These are phyloP conservation scores for Pleurotus sapidus DNA, from an alignment of 768 basidiomycete species.

Conservation along the genomic window DNA sequence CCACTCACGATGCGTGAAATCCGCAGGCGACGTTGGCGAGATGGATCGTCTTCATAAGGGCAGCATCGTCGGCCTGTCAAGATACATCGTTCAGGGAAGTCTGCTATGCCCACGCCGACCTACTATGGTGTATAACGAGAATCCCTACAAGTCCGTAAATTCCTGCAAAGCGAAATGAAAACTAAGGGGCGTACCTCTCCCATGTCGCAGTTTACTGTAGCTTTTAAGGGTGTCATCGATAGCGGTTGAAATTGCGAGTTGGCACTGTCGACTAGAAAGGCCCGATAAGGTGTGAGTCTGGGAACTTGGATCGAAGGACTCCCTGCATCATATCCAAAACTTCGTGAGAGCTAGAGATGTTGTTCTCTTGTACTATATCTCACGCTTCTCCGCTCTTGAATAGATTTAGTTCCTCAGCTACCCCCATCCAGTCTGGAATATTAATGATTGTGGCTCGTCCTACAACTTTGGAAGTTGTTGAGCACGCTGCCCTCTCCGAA, in stretches of 20 bases:
- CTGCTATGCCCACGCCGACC: background rate
- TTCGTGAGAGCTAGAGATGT: too few relatives aligned
- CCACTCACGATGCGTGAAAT: constrained; percentile 57
- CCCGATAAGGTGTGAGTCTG: too few relatives aligned
- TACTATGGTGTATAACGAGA: constrained; percentile 47
- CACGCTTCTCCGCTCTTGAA: too few relatives aligned
- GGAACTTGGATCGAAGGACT: too few relatives aligned
- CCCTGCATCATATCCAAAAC: too few relatives aligned
- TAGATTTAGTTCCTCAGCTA: too few relatives aligned
- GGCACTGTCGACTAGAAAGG: background rate
- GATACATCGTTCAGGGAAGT: background rate
- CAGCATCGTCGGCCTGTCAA: constrained; percentile 46
- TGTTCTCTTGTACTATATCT: too few relatives aligned
- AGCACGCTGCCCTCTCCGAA: too few relatives aligned
- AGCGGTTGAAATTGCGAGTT: background rate
- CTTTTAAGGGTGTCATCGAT: constrained; percentile 23
- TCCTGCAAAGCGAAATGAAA: background rate
- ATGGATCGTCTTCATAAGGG: constrained; percentile 54
- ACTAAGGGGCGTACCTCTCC: constrained; percentile 39
- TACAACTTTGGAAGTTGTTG: too few relatives aligned
- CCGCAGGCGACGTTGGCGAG: constrained; percentile 67
- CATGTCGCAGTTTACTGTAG: constrained; percentile 55
- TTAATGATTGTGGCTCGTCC: too few relatives aligned
- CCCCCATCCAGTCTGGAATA: too few relatives aligned
- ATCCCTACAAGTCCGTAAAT: constrained; percentile 33